Conservation (phyloP, 192 early-diverging fungal genomes). For the Thoreauomyces humboldtii region DNA sequence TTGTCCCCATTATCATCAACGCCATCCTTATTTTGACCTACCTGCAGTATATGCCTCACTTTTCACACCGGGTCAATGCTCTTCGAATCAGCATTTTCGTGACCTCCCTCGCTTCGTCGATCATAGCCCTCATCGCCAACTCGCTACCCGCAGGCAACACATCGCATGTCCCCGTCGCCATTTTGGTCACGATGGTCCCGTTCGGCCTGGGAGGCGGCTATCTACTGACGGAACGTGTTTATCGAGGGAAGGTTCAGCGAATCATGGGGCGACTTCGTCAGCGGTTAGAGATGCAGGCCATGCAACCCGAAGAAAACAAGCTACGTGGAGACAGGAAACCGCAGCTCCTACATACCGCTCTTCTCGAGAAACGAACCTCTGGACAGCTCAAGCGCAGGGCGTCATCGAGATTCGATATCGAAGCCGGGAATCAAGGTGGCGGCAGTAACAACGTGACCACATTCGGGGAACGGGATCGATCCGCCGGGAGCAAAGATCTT, state of each 20-base stretch:
- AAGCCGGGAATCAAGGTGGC: neutral
- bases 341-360: neutral
- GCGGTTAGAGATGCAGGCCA: neutral
- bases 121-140: neutral
- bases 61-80: neutral
- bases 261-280: neutral
- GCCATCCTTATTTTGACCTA: neutral
- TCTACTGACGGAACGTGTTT: neutral
- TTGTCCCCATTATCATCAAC: neutral
- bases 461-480: neutral
- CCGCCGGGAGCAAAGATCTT: neutral
- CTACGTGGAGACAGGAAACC: neutral
- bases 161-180: neutral
- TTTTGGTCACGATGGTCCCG: neutral
- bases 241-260: neutral
- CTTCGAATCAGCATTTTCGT: slow-evolving; percentile 2
- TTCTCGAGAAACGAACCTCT: neutral
- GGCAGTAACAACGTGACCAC: neutral
- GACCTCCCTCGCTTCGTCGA: neutral
- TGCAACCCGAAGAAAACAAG: neutral
- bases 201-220: neutral
- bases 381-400: neutral
- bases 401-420: neutral
- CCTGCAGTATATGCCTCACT: slow-evolving; percentile 3
- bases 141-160: neutral